A percentile compares a stretch with the other conserved stretches of the same genome.
These are phyloP conservation scores for Diaporthe capsici DNA, from an alignment of 2,329 filamentous ascomycete genomes.

Conservation along the genomic window DNA sequence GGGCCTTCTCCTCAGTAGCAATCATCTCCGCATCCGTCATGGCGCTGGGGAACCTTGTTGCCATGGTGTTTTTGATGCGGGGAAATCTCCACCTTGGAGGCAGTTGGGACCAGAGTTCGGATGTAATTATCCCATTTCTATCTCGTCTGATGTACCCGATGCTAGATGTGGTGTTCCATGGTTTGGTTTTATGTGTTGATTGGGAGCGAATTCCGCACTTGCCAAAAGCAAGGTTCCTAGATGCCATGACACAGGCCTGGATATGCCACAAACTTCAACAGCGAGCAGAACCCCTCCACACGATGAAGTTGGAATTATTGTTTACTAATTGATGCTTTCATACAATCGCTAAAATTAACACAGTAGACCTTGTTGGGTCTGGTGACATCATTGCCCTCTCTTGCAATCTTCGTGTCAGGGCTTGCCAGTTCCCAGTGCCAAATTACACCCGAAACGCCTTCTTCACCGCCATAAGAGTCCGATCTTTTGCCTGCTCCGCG, in stretches of 20 bases:
- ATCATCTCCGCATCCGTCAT: conserved; percentile 29
- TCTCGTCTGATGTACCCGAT: neutral
- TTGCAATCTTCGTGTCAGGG: conserved; percentile 40
- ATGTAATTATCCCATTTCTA: conserved; percentile 15
- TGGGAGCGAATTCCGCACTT: neutral
- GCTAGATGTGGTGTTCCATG: neutral
- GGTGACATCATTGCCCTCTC: neutral
- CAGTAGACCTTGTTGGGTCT: fast-evolving
- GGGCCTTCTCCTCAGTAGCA: conserved; percentile 23
- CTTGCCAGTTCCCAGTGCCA: conserved; percentile 42
- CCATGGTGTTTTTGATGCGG: conserved; percentile 16
- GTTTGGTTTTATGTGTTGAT: neutral
- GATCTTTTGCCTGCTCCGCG: conserved; percentile 77
- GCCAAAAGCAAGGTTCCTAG: neutral
- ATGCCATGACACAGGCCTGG: no score
- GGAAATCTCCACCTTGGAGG: conserved; percentile 21
- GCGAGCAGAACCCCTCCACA: no score
- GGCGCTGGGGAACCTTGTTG: conserved; percentile 16
- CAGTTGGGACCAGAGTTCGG: neutral
- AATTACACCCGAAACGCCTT: conserved; percentile 68
- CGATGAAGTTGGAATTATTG: neutral
- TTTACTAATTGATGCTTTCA: no score
- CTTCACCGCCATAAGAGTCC: conserved; percentile 71
- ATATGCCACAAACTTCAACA: neutral
- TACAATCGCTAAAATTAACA: neutral